A percentile compares a stretch with the other conserved stretches of the same genome.
Evolutionary conservation across 805 yeast genomes (phyloP).

Genomic region (Blastobotrys chiropterorum): DNA sequence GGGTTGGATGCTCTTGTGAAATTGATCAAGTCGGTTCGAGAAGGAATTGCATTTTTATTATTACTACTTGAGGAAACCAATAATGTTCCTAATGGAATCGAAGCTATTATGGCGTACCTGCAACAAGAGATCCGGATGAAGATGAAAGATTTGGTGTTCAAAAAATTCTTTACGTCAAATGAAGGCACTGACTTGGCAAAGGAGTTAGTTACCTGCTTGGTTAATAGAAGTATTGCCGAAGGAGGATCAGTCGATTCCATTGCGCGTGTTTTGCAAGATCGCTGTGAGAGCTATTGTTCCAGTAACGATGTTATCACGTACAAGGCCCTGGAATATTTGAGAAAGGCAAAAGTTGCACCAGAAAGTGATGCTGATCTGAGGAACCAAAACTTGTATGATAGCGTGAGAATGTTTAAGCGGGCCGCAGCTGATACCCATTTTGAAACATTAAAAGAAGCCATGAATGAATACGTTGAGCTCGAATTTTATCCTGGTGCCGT

Average conservation of each 20-base stretch:
- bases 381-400: constrained; percentile 59
- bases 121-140: constrained; percentile 62
- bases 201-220: constrained; percentile 82
- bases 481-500: constrained; percentile 82
- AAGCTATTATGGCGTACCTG: constrained; percentile 64
- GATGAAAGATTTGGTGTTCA: constrained; percentile 60
- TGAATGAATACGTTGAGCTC: constrained; percentile 67
- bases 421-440: constrained; percentile 72
- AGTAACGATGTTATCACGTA: constrained; percentile 89
- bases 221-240: constrained; percentile 77
- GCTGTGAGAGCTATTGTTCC: constrained; percentile 93
- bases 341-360: constrained; percentile 75
- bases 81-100: constrained; percentile 41
- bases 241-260: constrained; percentile 93
- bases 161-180: constrained; percentile 69
- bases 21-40: constrained; percentile 71
- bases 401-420: constrained; percentile 69
- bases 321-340: constrained; percentile 87
- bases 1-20: constrained; percentile 75
- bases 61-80: constrained; percentile 65
- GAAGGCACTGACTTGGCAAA: constrained; percentile 62
- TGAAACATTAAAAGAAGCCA: constrained; percentile 77
- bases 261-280: constrained; percentile 80
- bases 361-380: constrained; percentile 60
- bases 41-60: constrained; percentile 81